Evolutionary conservation across 2,329 filamentous ascomycete genomes (phyloP).

Genomic region (Claviceps fusiformis): DNA sequence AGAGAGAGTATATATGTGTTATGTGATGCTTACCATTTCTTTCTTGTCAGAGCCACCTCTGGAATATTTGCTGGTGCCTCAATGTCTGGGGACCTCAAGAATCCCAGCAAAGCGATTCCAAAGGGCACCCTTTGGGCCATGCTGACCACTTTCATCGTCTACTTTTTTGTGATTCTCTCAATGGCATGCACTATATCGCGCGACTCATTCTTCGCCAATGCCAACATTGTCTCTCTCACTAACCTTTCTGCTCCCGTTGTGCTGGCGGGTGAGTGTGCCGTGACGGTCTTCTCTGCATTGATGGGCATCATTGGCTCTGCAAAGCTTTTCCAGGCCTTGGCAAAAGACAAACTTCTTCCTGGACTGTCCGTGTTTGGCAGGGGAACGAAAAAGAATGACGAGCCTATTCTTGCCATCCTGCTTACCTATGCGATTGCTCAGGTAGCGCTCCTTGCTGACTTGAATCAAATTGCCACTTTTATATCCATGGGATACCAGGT

Average conservation of each 20-base stretch:
- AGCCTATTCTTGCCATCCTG: conserved; percentile 63
- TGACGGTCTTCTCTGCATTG: conserved; percentile 70
- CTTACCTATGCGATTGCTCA: conserved; percentile 66
- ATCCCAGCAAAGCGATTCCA: conserved; percentile 74
- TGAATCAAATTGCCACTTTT: conserved; percentile 80
- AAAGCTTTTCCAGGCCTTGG: conserved; percentile 72
- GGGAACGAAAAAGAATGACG: conserved; percentile 57
- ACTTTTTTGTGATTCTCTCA: conserved; percentile 62
- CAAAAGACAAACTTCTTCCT: conserved; percentile 64
- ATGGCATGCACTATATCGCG: conserved; percentile 67
- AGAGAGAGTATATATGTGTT: too few species aligned
- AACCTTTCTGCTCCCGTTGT: conserved; percentile 63
- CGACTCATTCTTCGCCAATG: conserved; percentile 57
- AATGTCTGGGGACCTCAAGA: conserved; percentile 77
- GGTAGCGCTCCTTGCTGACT: conserved; percentile 64
- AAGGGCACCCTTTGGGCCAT: conserved; percentile 72
- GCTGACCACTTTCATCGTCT: conserved; percentile 60
- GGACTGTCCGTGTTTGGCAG: conserved; percentile 61
- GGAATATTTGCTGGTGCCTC: conserved; percentile 61
- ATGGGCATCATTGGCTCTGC: conserved; percentile 81
- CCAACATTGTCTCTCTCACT: conserved; percentile 70
- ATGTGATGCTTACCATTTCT: conserved; percentile 13
- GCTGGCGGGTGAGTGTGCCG: conserved; percentile 69
- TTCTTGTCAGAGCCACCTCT: conserved; percentile 29
- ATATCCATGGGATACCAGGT: conserved; percentile 82